These are phyloP conservation scores for Pichia cephalocereana DNA, from an alignment of 805 yeast genomes.

Conservation along the genomic window DNA sequence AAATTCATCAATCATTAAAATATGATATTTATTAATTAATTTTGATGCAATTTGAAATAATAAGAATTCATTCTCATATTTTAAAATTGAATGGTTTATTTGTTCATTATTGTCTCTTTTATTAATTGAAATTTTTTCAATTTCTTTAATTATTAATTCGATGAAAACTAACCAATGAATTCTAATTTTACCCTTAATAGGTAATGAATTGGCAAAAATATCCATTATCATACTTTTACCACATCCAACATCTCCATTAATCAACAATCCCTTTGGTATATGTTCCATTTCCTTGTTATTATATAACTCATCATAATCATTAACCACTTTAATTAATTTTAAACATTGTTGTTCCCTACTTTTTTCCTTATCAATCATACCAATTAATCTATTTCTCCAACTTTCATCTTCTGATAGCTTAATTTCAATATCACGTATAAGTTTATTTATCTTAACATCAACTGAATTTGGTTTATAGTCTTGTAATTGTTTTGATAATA, in stretches of 20 bases:
- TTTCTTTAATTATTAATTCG: slow-evolving; percentile 56
- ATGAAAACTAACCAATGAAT: slow-evolving; percentile 69
- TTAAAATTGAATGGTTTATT: slow-evolving; percentile 25
- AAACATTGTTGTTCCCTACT: slow-evolving; percentile 5
- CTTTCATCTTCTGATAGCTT: slow-evolving; percentile 14
- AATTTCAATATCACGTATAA: slow-evolving; percentile 28
- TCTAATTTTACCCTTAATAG: slow-evolving; percentile 52
- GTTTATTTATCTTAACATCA: slow-evolving; percentile 32
- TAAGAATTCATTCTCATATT: slow-evolving; percentile 53
- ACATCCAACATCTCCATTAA: slow-evolving; percentile 64
- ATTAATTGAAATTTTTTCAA: slow-evolving; percentile 44
- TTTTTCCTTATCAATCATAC: slow-evolving; percentile 1
- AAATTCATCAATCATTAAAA: slow-evolving; percentile 62
- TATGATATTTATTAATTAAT: slow-evolving; percentile 47
- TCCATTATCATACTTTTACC: slow-evolving; percentile 72
- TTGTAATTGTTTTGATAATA: slow-evolving; percentile 54
- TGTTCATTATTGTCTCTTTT: slow-evolving; percentile 24
- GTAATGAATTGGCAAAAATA: slow-evolving; percentile 57
- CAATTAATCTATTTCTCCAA: slow-evolving; percentile 23
- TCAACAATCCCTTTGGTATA: slow-evolving; percentile 55
- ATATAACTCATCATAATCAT: slow-evolving; percentile 35
- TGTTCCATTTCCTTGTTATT: slow-evolving; percentile 38
- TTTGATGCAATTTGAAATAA: slow-evolving; percentile 59
- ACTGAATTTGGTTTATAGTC: slow-evolving; percentile 52
- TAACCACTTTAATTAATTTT: slow-evolving; percentile 32